Percentiles rank a stretch among this genome's conserved stretches.
phyloP scores from a whole-genome alignment of 805 yeast species.

The Ogataea saltuana region DNA sequence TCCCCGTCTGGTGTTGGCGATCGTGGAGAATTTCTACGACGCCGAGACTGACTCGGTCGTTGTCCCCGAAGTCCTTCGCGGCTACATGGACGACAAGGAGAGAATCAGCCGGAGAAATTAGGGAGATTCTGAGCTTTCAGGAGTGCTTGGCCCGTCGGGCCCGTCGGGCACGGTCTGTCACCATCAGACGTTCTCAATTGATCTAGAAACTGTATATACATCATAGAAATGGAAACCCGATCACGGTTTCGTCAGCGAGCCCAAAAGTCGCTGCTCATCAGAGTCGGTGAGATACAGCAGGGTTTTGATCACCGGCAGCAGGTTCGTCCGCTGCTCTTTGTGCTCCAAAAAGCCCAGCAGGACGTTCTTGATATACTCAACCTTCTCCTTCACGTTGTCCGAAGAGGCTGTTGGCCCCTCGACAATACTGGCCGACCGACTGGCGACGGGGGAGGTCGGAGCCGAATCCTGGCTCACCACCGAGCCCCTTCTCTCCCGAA shows the following conservation, averaged over 20 bases:
- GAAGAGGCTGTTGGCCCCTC: conserved; percentile 5
- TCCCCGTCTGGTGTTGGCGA: conserved; percentile 85
- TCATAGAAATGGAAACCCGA: no score
- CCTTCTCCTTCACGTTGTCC: conserved; percentile 44
- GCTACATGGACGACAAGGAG: conserved; percentile 69
- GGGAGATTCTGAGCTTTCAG: not conserved
- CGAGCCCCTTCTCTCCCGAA: conserved; percentile 28
- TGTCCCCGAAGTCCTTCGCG: conserved; percentile 68
- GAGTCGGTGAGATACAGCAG: conserved; percentile 64
- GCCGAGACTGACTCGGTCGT: conserved; percentile 49
- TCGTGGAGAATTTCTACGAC: conserved; percentile 84
- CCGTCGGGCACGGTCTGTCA: no score
- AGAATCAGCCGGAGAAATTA: conserved; percentile 21
- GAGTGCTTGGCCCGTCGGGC: no score
- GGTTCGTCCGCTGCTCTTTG: conserved; percentile 82
- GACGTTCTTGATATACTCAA: conserved; percentile 85
- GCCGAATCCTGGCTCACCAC: conserved; percentile 22
- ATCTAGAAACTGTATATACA: not conserved
- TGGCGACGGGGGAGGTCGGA: conserved; percentile 24
- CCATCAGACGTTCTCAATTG: no score
- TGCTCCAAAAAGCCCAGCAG: conserved; percentile 89
- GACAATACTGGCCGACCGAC: conserved; percentile 24
- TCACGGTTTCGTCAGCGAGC: conserved; percentile 41
- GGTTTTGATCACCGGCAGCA: conserved; percentile 83
- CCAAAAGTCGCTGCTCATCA: conserved; percentile 73